Base-by-base conservation (phyloP, 768 basidiomycete species). In the Boletus barrowsii region DNA sequence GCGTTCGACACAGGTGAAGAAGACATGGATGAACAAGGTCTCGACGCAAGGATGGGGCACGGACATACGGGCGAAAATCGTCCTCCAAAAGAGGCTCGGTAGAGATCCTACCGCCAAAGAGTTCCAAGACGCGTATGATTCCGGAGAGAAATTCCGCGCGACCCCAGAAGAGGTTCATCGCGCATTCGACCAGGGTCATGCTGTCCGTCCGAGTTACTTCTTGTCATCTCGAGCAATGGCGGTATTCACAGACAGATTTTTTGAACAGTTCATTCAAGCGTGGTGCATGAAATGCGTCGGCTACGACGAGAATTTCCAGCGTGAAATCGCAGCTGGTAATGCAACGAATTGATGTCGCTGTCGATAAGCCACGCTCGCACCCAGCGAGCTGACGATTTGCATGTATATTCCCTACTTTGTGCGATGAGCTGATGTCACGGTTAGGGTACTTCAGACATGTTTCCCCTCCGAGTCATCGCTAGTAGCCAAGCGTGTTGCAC, bases 241-340 rank as follows among this genome's bases (percentile, higher is more conserved):
- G 29, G 32, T 42, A 7, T 39, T 61, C 24, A 62, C 10, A 10
- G 10, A 20, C 14, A 3, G 10, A 13, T 17, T 42, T 15, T 35
- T 29, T 29, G 29, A 14, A 5, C 33, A 66, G 60, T 22, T 58
- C 13, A 57, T 64, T 7, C 66, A 35, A 35, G 26, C 60, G 22
- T 60, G 58, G 57, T 47, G 24, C 10, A 61, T 63, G 55, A 57
- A 48, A 53, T 63, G 59, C 11, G 43, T 63, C 22, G 63, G 57
- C 22, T 68, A 58, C 24, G 57, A 68, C 37, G 65, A 64, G 22
- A 18, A 53, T 22, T 64, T 61, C n/a, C 52, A 66, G 43, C 52
- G 52, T 6, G 45, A 61, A 35, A 56, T 60, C 5, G 64, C 61
- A 15, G 54, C 49, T 33, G 64, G 56, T 2, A 55, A 57, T 35